Conservation (phyloP, 2,329 filamentous ascomycete genomes). For the Teratosphaeria epicoccoides region DNA sequence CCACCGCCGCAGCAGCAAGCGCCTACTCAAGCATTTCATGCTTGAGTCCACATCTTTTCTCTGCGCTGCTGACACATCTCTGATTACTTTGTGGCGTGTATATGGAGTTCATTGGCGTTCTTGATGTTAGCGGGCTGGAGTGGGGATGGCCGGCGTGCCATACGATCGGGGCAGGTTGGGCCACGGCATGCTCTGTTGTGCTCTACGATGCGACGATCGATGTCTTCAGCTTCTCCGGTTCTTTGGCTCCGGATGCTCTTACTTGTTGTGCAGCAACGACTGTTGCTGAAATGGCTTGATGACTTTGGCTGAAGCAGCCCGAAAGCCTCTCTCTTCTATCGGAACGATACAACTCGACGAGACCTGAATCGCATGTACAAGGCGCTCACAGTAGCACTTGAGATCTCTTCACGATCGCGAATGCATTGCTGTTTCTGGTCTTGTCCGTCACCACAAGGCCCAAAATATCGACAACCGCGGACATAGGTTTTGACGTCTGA, state of each 20-base stretch:
- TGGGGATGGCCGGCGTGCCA: slow-evolving; percentile 13
- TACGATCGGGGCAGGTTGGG: slow-evolving; percentile 7
- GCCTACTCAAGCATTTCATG: slow-evolving; percentile 11
- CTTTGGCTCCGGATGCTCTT: slow-evolving; percentile 5
- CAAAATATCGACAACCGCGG: slow-evolving; percentile 3
- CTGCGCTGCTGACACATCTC: slow-evolving; percentile 3
- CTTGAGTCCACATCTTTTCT: slow-evolving; percentile 18
- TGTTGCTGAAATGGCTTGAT: not conserved
- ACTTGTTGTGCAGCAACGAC: not conserved
- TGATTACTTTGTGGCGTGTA: slow-evolving; percentile 1
- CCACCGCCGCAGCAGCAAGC: slow-evolving; percentile 20
- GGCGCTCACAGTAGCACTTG: not conserved
- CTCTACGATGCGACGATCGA: slow-evolving; percentile 5
- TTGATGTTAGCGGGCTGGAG: not conserved
- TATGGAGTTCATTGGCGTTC: slow-evolving; percentile 9
- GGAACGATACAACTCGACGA: not conserved
- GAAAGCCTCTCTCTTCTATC: not conserved
- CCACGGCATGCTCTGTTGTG: slow-evolving; percentile 1
- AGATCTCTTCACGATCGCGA: not conserved
- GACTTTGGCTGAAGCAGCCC: not conserved
- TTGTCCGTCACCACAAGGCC: not conserved
- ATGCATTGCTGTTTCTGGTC: not conserved
- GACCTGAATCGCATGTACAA: not conserved
- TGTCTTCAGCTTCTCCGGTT: slow-evolving; percentile 2
- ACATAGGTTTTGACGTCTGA: slow-evolving; percentile 9